Evolutionary conservation across 192 early-diverging fungal species (phyloP).

Genomic region (Glomus cerebriforme): DNA sequence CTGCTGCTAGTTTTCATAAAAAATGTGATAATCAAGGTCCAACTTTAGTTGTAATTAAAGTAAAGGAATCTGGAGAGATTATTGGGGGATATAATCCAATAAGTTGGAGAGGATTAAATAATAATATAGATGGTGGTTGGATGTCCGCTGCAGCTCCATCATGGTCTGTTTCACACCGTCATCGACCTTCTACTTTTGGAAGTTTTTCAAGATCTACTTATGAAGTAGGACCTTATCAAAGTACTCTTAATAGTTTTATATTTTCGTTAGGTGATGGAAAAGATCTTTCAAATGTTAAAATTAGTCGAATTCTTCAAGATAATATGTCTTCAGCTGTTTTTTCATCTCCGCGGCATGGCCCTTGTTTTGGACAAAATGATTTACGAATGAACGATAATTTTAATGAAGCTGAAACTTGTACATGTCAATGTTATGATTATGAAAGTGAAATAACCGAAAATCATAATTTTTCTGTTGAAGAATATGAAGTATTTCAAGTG

Average conservation of each 20-base stretch:
- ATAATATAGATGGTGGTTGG: background rate
- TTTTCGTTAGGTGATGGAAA: slow-evolving; percentile 13
- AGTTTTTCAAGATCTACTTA: slow-evolving; percentile 8
- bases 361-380: slow-evolving; percentile 22
- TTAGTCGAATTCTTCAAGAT: slow-evolving; percentile 9
- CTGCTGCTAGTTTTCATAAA: background rate
- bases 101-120: slow-evolving; percentile 10
- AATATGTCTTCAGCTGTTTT: slow-evolving; percentile 5
- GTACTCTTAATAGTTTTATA: slow-evolving; percentile 14
- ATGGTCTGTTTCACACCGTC: background rate
- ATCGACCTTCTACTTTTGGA: background rate
- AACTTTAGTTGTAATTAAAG: slow-evolving; percentile 3
- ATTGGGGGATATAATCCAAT: slow-evolving; percentile 15
- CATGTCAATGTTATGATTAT: slow-evolving; percentile 15
- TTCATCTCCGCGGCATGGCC: slow-evolving; percentile 12
- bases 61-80: background rate
- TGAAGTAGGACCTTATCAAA: slow-evolving; percentile 16
- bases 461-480: slow-evolving; percentile 15
- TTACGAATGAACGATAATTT: slow-evolving; percentile 23
- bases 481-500: slow-evolving; percentile 28
- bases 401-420: slow-evolving; percentile 4
- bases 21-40: background rate
- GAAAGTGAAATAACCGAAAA: slow-evolving; percentile 17
- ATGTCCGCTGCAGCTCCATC: background rate
- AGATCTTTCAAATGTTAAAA: background rate